Evolutionary conservation across 1,284 basidiomycete species (phyloP).

Genomic region (Taiwanofungus camphoratus): DNA sequence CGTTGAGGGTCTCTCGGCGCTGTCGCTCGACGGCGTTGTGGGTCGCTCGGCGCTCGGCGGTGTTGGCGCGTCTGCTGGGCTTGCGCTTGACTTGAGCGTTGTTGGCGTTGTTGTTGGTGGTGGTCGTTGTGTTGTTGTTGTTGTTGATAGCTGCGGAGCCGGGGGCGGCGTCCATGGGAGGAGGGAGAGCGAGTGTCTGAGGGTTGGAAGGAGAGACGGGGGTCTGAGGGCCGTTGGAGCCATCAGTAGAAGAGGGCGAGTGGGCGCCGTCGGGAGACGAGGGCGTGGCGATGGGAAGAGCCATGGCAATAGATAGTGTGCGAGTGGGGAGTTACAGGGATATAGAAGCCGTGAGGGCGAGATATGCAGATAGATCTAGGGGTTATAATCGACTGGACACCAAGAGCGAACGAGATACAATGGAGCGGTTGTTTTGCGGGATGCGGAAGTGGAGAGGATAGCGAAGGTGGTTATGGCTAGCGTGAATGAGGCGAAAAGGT

Average conservation of each 20-base stretch:
- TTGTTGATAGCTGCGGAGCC: constrained; percentile 21
- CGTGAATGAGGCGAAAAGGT: constrained; percentile 10
- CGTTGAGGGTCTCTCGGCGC: constrained; percentile 86
- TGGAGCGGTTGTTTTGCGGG: constrained; percentile 7
- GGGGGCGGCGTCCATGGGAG: constrained; percentile 26
- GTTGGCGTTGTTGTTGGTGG: constrained; percentile 21
- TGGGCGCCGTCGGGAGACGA: constrained; percentile 37
- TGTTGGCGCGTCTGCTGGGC: constrained; percentile 80
- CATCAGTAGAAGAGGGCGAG: constrained; percentile 41
- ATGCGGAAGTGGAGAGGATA: constrained; percentile 15
- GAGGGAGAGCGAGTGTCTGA: constrained; percentile 33
- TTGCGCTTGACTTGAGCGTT: constrained; percentile 55
- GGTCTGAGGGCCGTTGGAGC: constrained; percentile 42
- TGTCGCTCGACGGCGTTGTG: constrained; percentile 95
- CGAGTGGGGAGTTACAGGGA: constrained; percentile 11
- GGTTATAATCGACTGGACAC: neutral
- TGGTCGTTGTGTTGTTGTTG: constrained; percentile 8
- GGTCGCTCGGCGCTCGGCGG: constrained; percentile 87
- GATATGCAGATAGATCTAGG: constrained; percentile 2
- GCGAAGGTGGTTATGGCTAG: constrained; percentile 14
- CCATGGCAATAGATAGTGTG: constrained; percentile 33
- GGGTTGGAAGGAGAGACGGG: constrained; percentile 40
- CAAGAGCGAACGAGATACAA: too few relatives aligned
- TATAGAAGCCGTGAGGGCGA: constrained; percentile 8
- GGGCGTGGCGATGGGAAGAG: constrained; percentile 47